These are phyloP conservation scores for Coelastrella sp. DNA, from an alignment of 139 green algal genomes.

Conservation along the genomic window DNA sequence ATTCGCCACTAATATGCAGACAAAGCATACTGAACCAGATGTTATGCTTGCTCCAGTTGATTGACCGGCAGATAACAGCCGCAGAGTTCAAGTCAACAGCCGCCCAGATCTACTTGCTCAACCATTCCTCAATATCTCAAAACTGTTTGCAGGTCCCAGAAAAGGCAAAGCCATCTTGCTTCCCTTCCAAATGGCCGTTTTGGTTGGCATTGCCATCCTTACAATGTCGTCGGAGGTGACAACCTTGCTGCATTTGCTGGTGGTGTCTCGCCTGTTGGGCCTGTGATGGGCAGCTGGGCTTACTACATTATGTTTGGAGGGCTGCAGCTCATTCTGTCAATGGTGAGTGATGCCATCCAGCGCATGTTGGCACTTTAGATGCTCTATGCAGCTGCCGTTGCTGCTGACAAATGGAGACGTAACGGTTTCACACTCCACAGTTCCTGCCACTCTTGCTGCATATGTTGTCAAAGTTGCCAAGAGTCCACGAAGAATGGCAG, in stretches of 20 bases:
- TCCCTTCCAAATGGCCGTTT: constrained; percentile 39
- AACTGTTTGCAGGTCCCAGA: background rate
- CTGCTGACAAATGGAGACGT: background rate
- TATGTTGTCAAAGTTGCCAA: too few relatives aligned
- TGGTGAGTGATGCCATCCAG: constrained; percentile 54
- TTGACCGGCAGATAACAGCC: too few relatives aligned
- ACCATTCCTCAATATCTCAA: background rate
- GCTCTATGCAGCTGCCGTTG: background rate
- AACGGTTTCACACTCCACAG: background rate
- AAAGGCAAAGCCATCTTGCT: constrained; percentile 32
- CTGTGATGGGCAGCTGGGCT: constrained; percentile 42
- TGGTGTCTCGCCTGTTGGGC: background rate
- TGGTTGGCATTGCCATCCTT: constrained; percentile 44
- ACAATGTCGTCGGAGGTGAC: constrained; percentile 28
- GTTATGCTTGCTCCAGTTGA: too few relatives aligned
- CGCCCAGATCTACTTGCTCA: background rate
- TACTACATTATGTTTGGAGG: constrained; percentile 63
- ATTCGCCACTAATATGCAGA: too few relatives aligned
- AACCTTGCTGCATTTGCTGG: background rate
- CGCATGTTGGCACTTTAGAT: background rate
- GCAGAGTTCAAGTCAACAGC: too few relatives aligned
- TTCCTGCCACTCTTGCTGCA: background rate
- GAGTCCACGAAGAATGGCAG: too few relatives aligned
- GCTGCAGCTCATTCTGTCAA: constrained; percentile 61
- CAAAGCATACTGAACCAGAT: too few relatives aligned